Percentiles rank a stretch among this genome's conserved stretches.
phyloP scores from a whole-genome alignment of 768 basidiomycete species.

The Mrakia frigida region DNA sequence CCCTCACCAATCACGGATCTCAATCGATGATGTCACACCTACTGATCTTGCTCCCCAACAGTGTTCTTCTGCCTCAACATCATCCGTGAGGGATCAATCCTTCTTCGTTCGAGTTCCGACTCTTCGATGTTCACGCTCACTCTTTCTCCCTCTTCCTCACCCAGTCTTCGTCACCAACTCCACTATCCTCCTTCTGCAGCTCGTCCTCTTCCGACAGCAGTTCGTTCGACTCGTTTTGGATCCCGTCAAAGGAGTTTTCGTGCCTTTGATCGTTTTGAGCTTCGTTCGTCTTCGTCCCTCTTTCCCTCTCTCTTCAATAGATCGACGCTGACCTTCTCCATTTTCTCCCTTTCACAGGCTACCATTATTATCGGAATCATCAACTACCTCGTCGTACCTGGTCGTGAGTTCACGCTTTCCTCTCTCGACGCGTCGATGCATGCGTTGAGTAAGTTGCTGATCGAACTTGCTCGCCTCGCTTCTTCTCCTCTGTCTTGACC shows the following conservation, averaged over 20 bases:
- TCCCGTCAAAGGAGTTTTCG: constrained; percentile 15
- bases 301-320: no score
- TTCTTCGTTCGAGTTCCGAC: no score
- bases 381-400: constrained; percentile 8
- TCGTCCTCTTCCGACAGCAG: constrained; percentile 5
- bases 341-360: background rate
- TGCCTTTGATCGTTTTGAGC: background rate
- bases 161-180: constrained; percentile 15
- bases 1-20: no score
- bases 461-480: no score
- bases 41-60: no score
- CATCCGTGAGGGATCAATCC: background rate
- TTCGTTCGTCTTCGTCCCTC: background rate
- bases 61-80: constrained; percentile 15
- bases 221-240: background rate
- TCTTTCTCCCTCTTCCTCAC: background rate
- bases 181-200: constrained; percentile 3
- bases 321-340: background rate
- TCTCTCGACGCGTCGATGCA: no score
- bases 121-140: background rate
- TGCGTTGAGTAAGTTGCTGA: no score
- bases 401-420: background rate
- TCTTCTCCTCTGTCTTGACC: no score
- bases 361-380: constrained; percentile 15
- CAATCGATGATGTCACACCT: no score